phyloP scores from a whole-genome alignment of 202 grass and related monocot genomes.

The Bolboschoenoplectus hybrid region DNA sequence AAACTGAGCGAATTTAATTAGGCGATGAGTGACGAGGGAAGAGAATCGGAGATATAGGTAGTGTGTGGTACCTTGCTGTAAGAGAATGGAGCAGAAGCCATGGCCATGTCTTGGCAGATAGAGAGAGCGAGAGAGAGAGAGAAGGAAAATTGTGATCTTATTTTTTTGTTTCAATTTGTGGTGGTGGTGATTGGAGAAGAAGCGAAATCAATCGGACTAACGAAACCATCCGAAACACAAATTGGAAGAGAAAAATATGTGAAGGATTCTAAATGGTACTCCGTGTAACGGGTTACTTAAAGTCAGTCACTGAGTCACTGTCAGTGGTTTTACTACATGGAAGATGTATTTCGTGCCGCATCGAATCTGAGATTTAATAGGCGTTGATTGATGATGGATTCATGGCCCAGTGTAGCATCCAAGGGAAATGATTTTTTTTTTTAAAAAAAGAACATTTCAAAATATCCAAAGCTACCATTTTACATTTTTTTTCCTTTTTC shows the following conservation, averaged over 20 bases:
- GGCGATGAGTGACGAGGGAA: neutral
- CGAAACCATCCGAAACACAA: neutral
- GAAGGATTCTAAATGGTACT: neutral
- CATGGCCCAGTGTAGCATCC: neutral
- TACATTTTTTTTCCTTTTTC: too few species aligned
- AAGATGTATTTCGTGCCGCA: neutral
- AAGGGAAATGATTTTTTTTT: neutral
- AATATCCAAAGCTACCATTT: too few species aligned
- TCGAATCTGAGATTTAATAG: neutral
- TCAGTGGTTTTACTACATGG: neutral
- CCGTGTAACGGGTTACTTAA: neutral
- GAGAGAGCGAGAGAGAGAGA: neutral
- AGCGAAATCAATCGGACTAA: neutral
- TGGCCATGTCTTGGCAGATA: slow-evolving; percentile 44
- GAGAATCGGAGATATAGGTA: neutral
- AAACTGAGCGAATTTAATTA: neutral
- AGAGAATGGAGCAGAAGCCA: slow-evolving; percentile 39
- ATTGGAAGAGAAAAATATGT: neutral
- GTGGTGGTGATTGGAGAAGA: neutral
- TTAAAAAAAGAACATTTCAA: too few species aligned
- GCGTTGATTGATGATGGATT: neutral
- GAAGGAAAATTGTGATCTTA: too few species aligned
- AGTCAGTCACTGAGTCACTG: neutral
- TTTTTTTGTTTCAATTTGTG: slow-evolving; percentile 14
- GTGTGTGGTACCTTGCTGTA: slow-evolving; percentile 37